phyloP scores from a whole-genome alignment of 768 basidiomycete genomes.

The Pisolithus orientalis region DNA sequence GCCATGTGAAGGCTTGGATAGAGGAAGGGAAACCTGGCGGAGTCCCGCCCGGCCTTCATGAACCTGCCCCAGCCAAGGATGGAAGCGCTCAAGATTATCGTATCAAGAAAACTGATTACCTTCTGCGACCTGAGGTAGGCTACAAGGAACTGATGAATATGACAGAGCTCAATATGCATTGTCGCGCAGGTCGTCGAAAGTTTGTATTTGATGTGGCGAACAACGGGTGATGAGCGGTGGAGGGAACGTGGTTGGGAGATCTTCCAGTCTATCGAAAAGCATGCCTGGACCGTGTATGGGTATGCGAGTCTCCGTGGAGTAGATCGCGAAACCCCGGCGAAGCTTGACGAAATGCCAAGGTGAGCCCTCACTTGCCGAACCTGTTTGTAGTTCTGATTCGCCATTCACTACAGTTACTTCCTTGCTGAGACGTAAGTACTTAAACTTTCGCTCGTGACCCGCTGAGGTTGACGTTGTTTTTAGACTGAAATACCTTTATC shows the following conservation, averaged over 20 bases:
- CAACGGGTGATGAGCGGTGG: constrained; percentile 45
- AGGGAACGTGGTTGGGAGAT: constrained; percentile 46
- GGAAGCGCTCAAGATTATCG: constrained; percentile 34
- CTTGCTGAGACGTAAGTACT: constrained; percentile 44
- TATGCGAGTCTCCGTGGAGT: constrained; percentile 41
- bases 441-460: neutral
- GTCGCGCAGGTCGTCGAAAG: constrained; percentile 42
- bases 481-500: constrained; percentile 68
- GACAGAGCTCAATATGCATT: neutral
- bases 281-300: constrained; percentile 38
- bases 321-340: constrained; percentile 21
- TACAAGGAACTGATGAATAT: neutral
- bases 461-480: neutral
- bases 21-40: constrained; percentile 28
- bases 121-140: constrained; percentile 47
- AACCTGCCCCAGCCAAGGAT: constrained; percentile 12
- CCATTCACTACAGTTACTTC: constrained; percentile 35
- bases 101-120: constrained; percentile 27
- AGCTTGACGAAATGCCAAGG: constrained; percentile 45
- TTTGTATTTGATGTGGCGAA: constrained; percentile 48
- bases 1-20: constrained; percentile 39
- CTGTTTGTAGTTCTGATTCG: neutral
- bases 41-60: constrained; percentile 30
- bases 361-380: neutral
- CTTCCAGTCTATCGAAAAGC: constrained; percentile 40